Percentiles rank a stretch among this genome's conserved stretches.
Evolutionary conservation across 306 rosid genomes (phyloP).

Genomic region (Citrullus colocynthis): DNA sequence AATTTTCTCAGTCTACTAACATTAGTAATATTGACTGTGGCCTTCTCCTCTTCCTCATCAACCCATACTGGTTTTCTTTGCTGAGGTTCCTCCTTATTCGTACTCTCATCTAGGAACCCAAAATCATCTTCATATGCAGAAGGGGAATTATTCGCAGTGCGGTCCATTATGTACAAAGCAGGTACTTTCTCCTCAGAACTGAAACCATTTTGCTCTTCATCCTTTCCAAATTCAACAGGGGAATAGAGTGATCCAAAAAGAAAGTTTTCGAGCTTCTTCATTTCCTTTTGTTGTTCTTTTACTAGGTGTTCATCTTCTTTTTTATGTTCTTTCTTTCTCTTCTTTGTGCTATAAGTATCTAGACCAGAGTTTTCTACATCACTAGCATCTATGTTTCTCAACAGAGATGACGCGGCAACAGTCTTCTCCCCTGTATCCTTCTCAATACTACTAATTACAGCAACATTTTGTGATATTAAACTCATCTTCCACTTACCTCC

Average conservation of each 20-base stretch:
- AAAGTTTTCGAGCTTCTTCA: slow-evolving; percentile 58
- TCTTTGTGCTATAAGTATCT: slow-evolving; percentile 26
- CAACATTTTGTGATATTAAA: slow-evolving; percentile 60
- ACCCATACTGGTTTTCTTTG: slow-evolving; percentile 69
- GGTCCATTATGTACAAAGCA: slow-evolving; percentile 58
- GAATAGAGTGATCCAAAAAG: slow-evolving; percentile 68
- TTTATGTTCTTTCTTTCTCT: slow-evolving; percentile 43
- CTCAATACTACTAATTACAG: slow-evolving; percentile 13
- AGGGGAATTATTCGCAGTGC: slow-evolving; percentile 32
- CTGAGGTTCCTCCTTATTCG: slow-evolving; percentile 19
- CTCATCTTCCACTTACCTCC: slow-evolving; percentile 42
- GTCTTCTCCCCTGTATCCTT: slow-evolving; percentile 26
- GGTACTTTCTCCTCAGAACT: slow-evolving; percentile 13
- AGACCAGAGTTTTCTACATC: slow-evolving; percentile 9
- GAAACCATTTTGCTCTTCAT: slow-evolving; percentile 20
- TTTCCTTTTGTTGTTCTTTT: slow-evolving; percentile 45
- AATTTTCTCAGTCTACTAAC: slow-evolving; percentile 70
- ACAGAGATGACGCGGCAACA: slow-evolving; percentile 14
- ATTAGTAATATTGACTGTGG: slow-evolving; percentile 42
- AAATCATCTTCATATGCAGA: slow-evolving; percentile 32
- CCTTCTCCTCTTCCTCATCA: slow-evolving; percentile 71
- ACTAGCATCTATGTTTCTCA: slow-evolving; percentile 12
- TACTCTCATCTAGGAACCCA: slow-evolving; percentile 20
- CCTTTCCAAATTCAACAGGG: slow-evolving; percentile 58
- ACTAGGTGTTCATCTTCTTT: slow-evolving; percentile 22